These are phyloP conservation scores for Zizania palustris DNA, from an alignment of 202 grass and related monocot genomes.

Conservation along the genomic window DNA sequence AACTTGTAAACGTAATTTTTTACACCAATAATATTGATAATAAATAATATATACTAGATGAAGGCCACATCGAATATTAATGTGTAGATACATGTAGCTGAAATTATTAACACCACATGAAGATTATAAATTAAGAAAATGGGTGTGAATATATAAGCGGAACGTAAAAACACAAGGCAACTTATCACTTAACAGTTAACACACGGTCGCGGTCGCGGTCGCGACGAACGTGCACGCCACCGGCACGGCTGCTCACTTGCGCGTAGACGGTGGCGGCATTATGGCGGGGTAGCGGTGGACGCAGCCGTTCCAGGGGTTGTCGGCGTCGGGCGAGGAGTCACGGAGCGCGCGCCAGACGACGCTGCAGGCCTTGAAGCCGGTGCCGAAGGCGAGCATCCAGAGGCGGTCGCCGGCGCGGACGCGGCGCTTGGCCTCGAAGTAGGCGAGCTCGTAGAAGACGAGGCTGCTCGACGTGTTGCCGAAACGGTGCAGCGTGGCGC, in stretches of 20 bases:
- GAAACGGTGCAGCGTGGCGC: conserved; percentile 73
- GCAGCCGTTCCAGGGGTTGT: conserved; percentile 75
- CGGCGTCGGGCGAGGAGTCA: conserved; percentile 56
- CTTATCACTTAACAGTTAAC: background rate
- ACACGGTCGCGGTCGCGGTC: too few species aligned
- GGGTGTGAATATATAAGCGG: too few species aligned
- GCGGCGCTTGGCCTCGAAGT: conserved; percentile 74
- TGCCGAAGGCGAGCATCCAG: conserved; percentile 93
- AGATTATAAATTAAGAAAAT: background rate
- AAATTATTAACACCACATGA: background rate
- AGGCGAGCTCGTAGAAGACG: conserved; percentile 87
- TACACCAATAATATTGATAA: too few species aligned
- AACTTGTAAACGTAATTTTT: too few species aligned
- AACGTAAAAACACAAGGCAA: background rate
- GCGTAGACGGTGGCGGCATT: conserved; percentile 33
- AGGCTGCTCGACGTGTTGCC: conserved; percentile 87
- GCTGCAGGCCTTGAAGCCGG: conserved; percentile 79
- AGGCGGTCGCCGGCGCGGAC: conserved; percentile 61
- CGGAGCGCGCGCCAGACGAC: conserved; percentile 65
- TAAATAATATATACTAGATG: too few species aligned
- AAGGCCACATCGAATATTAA: background rate
- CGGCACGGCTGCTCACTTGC: background rate
- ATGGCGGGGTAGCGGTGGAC: conserved; percentile 62
- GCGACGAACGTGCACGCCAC: too few species aligned
- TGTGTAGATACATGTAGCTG: background rate